Base-by-base conservation (phyloP, 768 basidiomycete genomes). In the Tylopilus subfusipes region DNA sequence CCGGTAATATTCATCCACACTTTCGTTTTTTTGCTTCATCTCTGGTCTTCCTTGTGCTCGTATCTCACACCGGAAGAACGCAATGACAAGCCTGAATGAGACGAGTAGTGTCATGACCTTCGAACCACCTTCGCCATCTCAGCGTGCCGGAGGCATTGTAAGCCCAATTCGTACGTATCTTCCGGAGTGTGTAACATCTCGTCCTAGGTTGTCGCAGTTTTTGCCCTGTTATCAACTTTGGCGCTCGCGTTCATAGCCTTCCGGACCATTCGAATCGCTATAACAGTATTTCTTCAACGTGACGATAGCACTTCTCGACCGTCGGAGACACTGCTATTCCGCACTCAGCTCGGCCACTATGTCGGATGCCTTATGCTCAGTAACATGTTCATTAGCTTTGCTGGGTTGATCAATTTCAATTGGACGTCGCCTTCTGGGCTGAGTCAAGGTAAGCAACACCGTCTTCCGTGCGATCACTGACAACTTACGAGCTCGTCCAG, bases 291-390 rank as follows among this genome's bases (percentile, higher is more conserved):
- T 55, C 60, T 74, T 53, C 63, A 58, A 30, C 62, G 52, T 33
- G 57, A 65, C 18, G 46, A 61, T 27, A 63, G 67, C 54, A 63
- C 76, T 18, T 50, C 56, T 29, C 70, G 71, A 44, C 53, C 61
- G 5, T 65, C 68, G 30, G 82, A 83, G 66, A 80, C 77, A 39
- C 71, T 82, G 55, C 88, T 89, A 68, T 87, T 90, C 68, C 77
- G 79, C 53, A 86, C 86, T 8, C 86, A 86, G 57, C 77, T 88
- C 14, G 88, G 88, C 1, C 78, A 80, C 47, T 88, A 88, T 65
- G 78, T 80, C n/a, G 76, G 74, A 36, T 86, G 82, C 62, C 73
- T 90, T 52, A 73, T 88, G 55, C 59, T 83, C 25, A 78, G 79
- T 55, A 83, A 88, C 65, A 70, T 81, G 50, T 70, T 84, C 63